Percentiles rank a stretch among this genome's conserved stretches.
phyloP scores from a whole-genome alignment of 768 basidiomycete genomes.

The Podaxis sp. region DNA sequence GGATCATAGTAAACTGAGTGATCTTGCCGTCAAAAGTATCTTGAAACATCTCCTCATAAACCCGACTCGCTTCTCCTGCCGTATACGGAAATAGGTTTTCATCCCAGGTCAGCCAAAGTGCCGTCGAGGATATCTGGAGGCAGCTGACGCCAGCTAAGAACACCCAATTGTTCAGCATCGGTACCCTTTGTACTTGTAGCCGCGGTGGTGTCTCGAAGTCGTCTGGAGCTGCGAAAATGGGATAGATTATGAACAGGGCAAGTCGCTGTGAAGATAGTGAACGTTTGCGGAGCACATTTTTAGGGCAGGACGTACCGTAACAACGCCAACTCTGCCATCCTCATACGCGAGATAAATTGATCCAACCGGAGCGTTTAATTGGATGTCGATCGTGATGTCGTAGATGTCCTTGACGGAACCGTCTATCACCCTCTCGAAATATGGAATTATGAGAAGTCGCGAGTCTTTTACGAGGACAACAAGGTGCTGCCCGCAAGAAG shows the following conservation, averaged over 20 bases:
- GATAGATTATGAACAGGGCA: conserved; percentile 24
- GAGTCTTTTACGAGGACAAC: conserved; percentile 36
- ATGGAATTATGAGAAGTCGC: conserved; percentile 39
- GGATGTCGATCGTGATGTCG: conserved; percentile 37
- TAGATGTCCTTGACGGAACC: conserved; percentile 24
- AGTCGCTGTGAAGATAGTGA: conserved; percentile 23
- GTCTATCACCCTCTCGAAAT: conserved; percentile 39
- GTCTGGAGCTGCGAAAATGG: conserved; percentile 11
- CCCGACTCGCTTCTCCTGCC: not conserved
- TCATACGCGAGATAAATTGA: conserved; percentile 53
- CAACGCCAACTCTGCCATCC: conserved; percentile 40
- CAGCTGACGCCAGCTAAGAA: conserved; percentile 41
- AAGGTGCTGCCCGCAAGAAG: conserved; percentile 46
- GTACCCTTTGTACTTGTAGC: conserved; percentile 15
- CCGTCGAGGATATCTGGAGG: conserved; percentile 55
- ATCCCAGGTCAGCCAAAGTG: conserved; percentile 47
- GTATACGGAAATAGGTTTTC: no score
- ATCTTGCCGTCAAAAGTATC: not conserved
- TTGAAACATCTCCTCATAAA: not conserved
- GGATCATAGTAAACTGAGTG: not conserved
- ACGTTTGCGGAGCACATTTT: not conserved
- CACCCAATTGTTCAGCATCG: conserved; percentile 28
- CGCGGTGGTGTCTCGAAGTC: conserved; percentile 6
- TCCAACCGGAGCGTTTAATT: conserved; percentile 35
- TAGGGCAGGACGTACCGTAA: conserved; percentile 39